Evolutionary conservation across 495 filamentous ascomycete species (phyloP), one percentile per base, ranked within the genome.

Genomic region (Aspergillus cavernicola): DNA sequence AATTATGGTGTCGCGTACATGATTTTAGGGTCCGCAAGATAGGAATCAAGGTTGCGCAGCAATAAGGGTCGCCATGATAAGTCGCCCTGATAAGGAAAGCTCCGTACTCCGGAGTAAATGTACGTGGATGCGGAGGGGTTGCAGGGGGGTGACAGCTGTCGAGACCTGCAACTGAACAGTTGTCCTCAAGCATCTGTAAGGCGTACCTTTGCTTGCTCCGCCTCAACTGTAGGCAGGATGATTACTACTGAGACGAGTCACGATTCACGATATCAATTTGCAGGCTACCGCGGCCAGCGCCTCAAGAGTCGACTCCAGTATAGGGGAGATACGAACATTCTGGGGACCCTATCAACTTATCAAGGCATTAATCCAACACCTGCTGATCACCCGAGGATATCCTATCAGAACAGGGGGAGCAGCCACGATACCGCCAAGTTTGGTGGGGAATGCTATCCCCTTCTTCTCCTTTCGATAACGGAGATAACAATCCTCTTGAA

Each of bases 311-410:
- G 11, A 37, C 35, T 37, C 23, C 23, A 45, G 49, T 26, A 52
- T 32, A 9, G 23, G 33, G 37, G 10, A 38, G 41, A 49, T 36
- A 18, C 33, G 36, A 55, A 20, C 31, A n/a, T 3, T 3, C 18
- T 24, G 19, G 29, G 36, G 42, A 47, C 43, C 41, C 52, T 55
- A 48, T 55, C 45, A 52, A 54, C 35, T 47, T 55, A 52, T 50
- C 42, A 42, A 49, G 53, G 52, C 52, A 42, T 45, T 50, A 52
- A n/a, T n/a, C n/a, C n/a, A n/a, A n/a, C n/a, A n/a, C n/a, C n/a
- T 45, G 59, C 55, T 57, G 57, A 60, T 63, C 57, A 45, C 40
- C 49, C 51, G 54, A 58, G 29, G 52, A 37, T 63, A 59, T 53
- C 61, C 61, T 63, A 63, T 63, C 57, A 63, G 32, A 39, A 33